phyloP scores from a whole-genome alignment of 768 basidiomycete genomes.

The Tulasnella sp. region DNA sequence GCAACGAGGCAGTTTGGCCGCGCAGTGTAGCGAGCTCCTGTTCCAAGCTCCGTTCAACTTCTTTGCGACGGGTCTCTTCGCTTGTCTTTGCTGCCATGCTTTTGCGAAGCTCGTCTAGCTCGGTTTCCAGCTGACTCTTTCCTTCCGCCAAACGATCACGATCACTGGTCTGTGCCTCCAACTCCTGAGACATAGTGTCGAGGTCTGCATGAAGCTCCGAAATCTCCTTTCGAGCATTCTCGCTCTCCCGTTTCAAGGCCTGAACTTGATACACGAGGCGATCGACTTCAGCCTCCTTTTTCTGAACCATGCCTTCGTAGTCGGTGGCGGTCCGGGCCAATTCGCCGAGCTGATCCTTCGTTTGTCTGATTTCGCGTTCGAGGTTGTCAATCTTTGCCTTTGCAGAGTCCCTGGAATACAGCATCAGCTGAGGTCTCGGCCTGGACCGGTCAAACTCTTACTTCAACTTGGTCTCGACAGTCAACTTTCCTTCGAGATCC shows the following conservation, averaged over 20 bases:
- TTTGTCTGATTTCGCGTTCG: constrained; percentile 56
- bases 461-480: constrained; percentile 52
- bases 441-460: constrained; percentile 26
- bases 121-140: constrained; percentile 57
- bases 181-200: constrained; percentile 51
- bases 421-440: background rate
- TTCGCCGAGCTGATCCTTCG: constrained; percentile 67
- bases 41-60: constrained; percentile 82
- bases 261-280: constrained; percentile 44
- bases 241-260: constrained; percentile 42
- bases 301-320: constrained; percentile 60
- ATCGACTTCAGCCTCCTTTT: constrained; percentile 61
- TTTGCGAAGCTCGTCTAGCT: constrained; percentile 78
- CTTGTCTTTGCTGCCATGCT: constrained; percentile 74
- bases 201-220: constrained; percentile 59
- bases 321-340: constrained; percentile 67
- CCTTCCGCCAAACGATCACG: constrained; percentile 35
- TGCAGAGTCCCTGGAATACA: constrained; percentile 42
- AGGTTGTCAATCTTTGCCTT: constrained; percentile 47
- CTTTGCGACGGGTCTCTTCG: constrained; percentile 71
- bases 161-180: constrained; percentile 47
- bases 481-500: constrained; percentile 63
- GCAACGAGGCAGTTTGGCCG: constrained; percentile 44
- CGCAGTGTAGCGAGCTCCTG: constrained; percentile 68
- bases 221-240: constrained; percentile 44